Evolutionary conservation across 345 rosid species (phyloP).

Genomic region (Lepidium sativum): DNA sequence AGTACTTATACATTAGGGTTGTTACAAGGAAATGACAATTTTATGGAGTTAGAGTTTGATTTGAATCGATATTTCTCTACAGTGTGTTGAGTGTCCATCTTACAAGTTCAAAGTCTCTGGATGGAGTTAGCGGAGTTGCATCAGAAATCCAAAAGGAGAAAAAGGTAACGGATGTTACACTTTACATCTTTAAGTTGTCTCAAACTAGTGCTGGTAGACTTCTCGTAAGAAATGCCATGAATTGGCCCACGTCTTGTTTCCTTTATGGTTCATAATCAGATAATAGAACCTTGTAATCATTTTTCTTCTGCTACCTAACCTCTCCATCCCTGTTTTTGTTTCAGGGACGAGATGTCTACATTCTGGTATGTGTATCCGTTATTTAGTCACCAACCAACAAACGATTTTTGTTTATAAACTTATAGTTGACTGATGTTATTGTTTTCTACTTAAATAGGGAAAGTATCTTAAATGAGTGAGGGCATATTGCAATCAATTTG

Average conservation of each 20-base stretch:
- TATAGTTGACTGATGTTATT: background rate
- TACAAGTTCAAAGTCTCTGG: constrained; percentile 86
- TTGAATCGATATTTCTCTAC: constrained; percentile 6
- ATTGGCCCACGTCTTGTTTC: background rate
- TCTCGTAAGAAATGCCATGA: background rate
- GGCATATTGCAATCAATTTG: background rate
- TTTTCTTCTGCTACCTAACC: constrained; percentile 13
- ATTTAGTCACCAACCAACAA: background rate
- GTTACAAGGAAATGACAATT: background rate
- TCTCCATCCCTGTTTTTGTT: constrained; percentile 23
- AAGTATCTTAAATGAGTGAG: background rate
- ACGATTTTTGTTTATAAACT: background rate
- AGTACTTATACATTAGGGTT: background rate
- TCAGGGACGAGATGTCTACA: constrained; percentile 98
- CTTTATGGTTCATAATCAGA: background rate
- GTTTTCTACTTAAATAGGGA: background rate
- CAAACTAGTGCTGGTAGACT: background rate
- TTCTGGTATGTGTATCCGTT: constrained; percentile 58
- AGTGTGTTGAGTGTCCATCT: constrained; percentile 87
- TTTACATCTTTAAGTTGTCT: background rate
- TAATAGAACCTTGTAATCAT: background rate
- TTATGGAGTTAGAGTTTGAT: constrained; percentile 4
- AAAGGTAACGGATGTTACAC: constrained; percentile 44
- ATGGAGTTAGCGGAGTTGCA: constrained; percentile 71
- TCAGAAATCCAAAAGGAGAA: constrained; percentile 94